phyloP scores from a whole-genome alignment of 148 eudicot genomes.

The Dianthus caryophyllus region DNA sequence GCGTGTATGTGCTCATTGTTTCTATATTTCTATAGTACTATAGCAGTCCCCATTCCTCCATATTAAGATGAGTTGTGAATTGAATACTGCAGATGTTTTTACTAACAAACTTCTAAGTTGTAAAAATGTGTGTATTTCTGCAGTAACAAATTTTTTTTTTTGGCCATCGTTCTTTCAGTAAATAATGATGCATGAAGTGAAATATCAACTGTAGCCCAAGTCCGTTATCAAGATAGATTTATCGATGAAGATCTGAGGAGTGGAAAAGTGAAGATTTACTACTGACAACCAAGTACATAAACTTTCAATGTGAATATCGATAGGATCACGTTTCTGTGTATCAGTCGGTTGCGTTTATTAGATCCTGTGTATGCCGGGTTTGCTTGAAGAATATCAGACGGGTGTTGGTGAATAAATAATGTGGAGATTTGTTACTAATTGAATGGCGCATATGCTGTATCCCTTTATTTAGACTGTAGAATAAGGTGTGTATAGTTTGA shows the following conservation, averaged over 20 bases:
- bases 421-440: conserved; percentile 11
- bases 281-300: conserved; percentile 20
- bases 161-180: conserved; percentile 9
- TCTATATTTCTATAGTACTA: neutral
- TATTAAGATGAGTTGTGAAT: no score
- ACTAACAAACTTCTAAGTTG: neutral
- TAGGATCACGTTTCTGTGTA: conserved; percentile 19
- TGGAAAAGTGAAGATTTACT: conserved; percentile 7
- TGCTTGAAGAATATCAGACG: conserved; percentile 4
- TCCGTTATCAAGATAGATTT: conserved; percentile 24
- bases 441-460: conserved; percentile 1
- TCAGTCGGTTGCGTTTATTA: conserved; percentile 20
- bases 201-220: conserved; percentile 28
- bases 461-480: conserved; percentile 17
- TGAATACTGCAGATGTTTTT: neutral
- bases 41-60: neutral
- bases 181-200: conserved; percentile 23
- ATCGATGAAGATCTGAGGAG: conserved; percentile 8
- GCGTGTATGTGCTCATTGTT: neutral
- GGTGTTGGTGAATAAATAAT: conserved; percentile 10
- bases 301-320: conserved; percentile 23
- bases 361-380: conserved; percentile 12
- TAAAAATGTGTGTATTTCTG: neutral
- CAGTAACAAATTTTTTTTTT: conserved; percentile 2
- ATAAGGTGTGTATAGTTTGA: conserved; percentile 23